Evolutionary conservation across 345 rosid species (phyloP), one percentile per base, ranked within the genome.

Genomic region (Bruguiera gymnorhiza): DNA sequence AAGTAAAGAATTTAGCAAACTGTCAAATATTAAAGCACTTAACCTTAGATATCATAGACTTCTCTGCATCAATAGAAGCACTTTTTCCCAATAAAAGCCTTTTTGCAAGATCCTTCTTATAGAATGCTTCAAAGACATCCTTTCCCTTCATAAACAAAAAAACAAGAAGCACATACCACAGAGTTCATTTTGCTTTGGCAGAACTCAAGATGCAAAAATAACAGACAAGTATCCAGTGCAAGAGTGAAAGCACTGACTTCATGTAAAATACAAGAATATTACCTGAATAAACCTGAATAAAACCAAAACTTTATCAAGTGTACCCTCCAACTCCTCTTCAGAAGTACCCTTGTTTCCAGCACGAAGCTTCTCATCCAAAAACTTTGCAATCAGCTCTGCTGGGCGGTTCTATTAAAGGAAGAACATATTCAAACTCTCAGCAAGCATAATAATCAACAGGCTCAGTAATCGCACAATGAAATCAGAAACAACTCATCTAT

Each of bases 331-430:
- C 81, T 95, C 99, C 88, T 95, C 99, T 86, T 95, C 99, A 23
- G 99, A 92, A 68, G 97, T 92, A 79, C 97, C 98, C 86, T 95
- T 95, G 75, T 95, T 95, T 66, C 99, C 98, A 83, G 99, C 98
- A 75, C 98, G 99, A 72, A 95, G 93, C 82, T 95, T 95, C 74
- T 92, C 99, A 73, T 95, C 99, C 86, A 92, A 81, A 83, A 92
- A 95, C 81, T 95, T 95, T 15, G 99, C 98, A 55, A 95, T 95
- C 78, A 95, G 83, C 84, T 95, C 99, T 58, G 99, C 98, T 64
- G 98, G 92, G 55, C 98, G 97, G 78, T 95, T 95, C 99, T 95
- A 76, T 80, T 70, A 73, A 75, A 78, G 23, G 60, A 20, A 80
- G 69, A 52, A 75, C 8, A 70, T 69, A 62, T 36, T 19, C 34